These are phyloP conservation scores for Macrophomina pseudophaseolina DNA, from an alignment of 2,329 filamentous ascomycete genomes.

Conservation along the genomic window DNA sequence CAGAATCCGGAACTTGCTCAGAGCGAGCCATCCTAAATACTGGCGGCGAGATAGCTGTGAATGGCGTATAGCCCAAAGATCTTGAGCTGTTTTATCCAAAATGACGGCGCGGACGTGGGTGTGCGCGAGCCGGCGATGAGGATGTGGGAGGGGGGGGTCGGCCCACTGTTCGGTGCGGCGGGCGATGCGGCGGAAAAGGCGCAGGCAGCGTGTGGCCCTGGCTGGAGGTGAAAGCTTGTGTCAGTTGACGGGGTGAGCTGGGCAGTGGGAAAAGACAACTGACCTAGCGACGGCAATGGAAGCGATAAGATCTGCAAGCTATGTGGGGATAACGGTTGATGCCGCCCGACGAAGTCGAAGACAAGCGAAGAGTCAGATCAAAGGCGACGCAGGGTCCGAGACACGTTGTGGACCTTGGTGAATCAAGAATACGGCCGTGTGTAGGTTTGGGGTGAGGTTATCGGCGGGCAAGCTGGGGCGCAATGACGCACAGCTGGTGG, in stretches of 20 bases:
- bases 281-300: slow-evolving; percentile 14
- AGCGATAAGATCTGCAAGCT: slow-evolving; percentile 25
- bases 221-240: slow-evolving; percentile 7
- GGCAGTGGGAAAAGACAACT: slow-evolving; percentile 18
- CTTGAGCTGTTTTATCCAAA: slow-evolving; percentile 22
- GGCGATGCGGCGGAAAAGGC: slow-evolving; percentile 20
- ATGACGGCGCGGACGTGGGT: slow-evolving; percentile 20
- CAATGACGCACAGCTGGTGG: neutral
- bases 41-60: slow-evolving; percentile 17
- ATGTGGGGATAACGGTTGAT: slow-evolving; percentile 15
- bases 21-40: slow-evolving; percentile 35
- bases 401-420: neutral
- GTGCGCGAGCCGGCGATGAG: slow-evolving; percentile 18
- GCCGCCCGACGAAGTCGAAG: slow-evolving; percentile 1
- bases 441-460: neutral
- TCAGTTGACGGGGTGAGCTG: slow-evolving; percentile 13
- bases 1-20: slow-evolving; percentile 33
- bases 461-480: neutral
- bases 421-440: neutral
- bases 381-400: slow-evolving; percentile 13
- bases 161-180: slow-evolving; percentile 15
- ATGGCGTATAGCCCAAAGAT: neutral
- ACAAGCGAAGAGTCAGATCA: neutral
- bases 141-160: slow-evolving; percentile 17
- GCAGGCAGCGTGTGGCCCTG: slow-evolving; percentile 16